These are phyloP conservation scores for Chaetothyriales sp. DNA, from an alignment of 2,329 filamentous ascomycete genomes.

Conservation along the genomic window DNA sequence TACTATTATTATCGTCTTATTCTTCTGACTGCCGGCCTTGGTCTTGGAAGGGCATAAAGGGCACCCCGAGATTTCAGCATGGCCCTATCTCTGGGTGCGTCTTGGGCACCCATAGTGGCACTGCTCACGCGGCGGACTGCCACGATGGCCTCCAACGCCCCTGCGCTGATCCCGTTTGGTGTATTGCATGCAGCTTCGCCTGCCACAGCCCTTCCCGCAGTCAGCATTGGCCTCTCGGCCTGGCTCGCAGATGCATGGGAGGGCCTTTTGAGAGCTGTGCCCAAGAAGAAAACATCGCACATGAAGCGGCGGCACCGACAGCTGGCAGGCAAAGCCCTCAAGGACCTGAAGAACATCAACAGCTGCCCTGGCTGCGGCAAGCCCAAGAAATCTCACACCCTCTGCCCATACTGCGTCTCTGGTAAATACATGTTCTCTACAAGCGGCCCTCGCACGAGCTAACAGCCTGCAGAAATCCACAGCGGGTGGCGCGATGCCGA, in stretches of 20 bases:
- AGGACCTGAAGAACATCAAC: conserved; percentile 78
- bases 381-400: conserved; percentile 71
- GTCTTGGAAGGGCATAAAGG: neutral
- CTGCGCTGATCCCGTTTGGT: neutral
- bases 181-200: conserved; percentile 25
- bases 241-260: conserved; percentile 83
- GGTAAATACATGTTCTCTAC: conserved; percentile 40
- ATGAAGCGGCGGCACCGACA: conserved; percentile 87
- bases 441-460: neutral
- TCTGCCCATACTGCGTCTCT: conserved; percentile 76
- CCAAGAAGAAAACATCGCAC: conserved; percentile 97
- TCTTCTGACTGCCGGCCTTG: neutral
- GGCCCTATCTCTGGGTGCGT: neutral
- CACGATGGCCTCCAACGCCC: neutral
- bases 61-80: neutral
- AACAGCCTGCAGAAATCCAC: conserved; percentile 27
- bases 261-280: conserved; percentile 76
- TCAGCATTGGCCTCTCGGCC: conserved; percentile 50
- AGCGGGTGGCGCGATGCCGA: conserved; percentile 30
- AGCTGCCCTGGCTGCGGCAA: conserved; percentile 81
- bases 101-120: neutral
- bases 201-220: conserved; percentile 45
- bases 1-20: neutral
- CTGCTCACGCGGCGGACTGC: neutral
- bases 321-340: conserved; percentile 87